Percentiles rank a stretch among this genome's conserved stretches.
phyloP scores from a whole-genome alignment of 768 basidiomycete genomes.

The Leucocoprinus sp. region DNA sequence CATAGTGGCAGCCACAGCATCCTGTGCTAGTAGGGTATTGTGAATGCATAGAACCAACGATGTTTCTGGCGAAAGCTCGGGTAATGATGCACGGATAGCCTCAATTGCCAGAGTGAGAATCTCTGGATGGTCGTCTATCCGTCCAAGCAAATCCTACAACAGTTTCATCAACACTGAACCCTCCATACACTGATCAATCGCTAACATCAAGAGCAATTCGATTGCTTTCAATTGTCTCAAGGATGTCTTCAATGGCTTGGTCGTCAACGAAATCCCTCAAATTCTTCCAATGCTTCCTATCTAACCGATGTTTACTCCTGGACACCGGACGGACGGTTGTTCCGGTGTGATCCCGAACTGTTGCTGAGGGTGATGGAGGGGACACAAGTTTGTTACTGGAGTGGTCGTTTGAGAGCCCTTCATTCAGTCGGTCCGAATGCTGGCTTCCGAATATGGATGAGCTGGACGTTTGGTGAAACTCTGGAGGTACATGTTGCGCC shows the following conservation, averaged over 20 bases:
- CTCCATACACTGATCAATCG: constrained; percentile 3
- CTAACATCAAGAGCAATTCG: constrained; percentile 60
- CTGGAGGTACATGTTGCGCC: constrained; percentile 65
- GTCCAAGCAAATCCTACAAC: constrained; percentile 49
- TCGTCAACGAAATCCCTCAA: constrained; percentile 84
- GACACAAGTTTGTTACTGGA: constrained; percentile 9
- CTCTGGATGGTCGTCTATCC: constrained; percentile 63
- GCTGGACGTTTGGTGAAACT: constrained; percentile 59
- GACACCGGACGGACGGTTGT: not conserved
- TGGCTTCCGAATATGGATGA: constrained; percentile 81
- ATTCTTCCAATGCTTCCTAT: constrained; percentile 68
- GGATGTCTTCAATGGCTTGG: constrained; percentile 65
- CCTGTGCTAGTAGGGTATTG: constrained; percentile 45
- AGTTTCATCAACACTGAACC: not conserved
- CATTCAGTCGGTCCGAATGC: constrained; percentile 35
- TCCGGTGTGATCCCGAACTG: constrained; percentile 18
- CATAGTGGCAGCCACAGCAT: constrained; percentile 54
- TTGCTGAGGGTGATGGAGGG: constrained; percentile 23
- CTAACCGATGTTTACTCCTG: constrained; percentile 19
- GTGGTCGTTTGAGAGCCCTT: constrained; percentile 3
- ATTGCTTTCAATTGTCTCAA: constrained; percentile 68
- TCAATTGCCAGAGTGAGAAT: constrained; percentile 47
- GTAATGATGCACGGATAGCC: constrained; percentile 47
- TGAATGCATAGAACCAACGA: constrained; percentile 32
- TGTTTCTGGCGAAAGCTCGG: constrained; percentile 17